A percentile compares a stretch with the other conserved stretches of the same genome.
phyloP scores from a whole-genome alignment of 345 rosid genomes.

The Dipteronia sinensis region DNA sequence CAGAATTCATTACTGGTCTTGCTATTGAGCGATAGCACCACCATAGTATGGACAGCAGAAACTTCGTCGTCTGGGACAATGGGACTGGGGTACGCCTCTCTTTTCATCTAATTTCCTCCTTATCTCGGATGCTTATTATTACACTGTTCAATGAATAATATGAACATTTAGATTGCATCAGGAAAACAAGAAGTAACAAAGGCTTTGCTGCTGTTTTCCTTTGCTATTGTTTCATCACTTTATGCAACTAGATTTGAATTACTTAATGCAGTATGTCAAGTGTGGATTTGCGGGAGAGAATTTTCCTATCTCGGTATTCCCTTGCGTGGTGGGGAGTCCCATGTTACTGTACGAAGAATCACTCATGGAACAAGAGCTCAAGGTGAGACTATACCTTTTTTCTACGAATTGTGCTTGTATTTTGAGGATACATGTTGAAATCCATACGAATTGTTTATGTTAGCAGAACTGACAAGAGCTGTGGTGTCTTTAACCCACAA shows the following conservation, averaged over 20 bases:
- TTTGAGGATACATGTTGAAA: not conserved
- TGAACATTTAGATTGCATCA: not conserved
- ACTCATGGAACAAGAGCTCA: slow-evolving; percentile 84
- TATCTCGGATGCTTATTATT: not conserved
- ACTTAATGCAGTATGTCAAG: slow-evolving; percentile 79
- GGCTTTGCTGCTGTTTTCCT: not conserved
- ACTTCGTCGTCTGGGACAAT: slow-evolving; percentile 91
- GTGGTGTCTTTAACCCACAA: no score
- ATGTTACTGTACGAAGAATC: slow-evolving; percentile 90
- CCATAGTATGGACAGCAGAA: slow-evolving; percentile 63
- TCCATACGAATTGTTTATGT: not conserved
- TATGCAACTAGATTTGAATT: slow-evolving; percentile 22
- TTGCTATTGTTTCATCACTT: not conserved
- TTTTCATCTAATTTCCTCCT: not conserved
- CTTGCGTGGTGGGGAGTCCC: slow-evolving; percentile 93
- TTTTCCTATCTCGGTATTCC: slow-evolving; percentile 93
- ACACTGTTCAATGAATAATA: not conserved
- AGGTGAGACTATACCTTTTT: slow-evolving; percentile 41
- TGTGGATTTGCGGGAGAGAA: slow-evolving; percentile 99
- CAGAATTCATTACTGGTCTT: not conserved
- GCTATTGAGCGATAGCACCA: not conserved
- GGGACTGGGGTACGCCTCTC: slow-evolving; percentile 81
- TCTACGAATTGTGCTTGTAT: not conserved
- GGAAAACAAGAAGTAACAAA: no score
- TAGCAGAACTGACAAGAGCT: no score